Conservation (phyloP, 2,329 filamentous ascomycete species). For the Chrysoporthe puriensis region DNA sequence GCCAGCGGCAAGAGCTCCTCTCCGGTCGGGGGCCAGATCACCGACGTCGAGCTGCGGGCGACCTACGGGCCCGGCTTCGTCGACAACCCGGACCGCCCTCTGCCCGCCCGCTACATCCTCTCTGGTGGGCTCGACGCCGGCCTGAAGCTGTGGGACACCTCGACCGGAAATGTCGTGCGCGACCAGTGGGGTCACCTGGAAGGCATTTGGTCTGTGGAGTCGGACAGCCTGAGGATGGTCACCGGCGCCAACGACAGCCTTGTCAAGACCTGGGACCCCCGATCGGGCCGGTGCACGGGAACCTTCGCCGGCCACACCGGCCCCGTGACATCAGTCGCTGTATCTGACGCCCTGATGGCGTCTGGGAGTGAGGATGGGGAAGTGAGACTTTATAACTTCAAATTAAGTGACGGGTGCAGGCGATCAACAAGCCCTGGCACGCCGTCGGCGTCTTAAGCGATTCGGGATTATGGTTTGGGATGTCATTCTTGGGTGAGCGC, state of each 20-base stretch:
- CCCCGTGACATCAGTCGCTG: constrained; percentile 88
- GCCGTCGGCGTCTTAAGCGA: constrained; percentile 5
- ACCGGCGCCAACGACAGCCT: constrained; percentile 91
- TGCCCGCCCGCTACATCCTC: constrained; percentile 88
- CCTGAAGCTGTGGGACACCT: constrained; percentile 89
- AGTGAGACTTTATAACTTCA: constrained; percentile 81
- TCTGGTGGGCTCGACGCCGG: constrained; percentile 91
- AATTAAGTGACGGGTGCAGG: constrained; percentile 36
- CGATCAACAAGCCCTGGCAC: constrained; percentile 27
- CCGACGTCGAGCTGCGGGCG: constrained; percentile 51
- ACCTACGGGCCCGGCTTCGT: constrained; percentile 67
- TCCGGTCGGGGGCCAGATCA: constrained; percentile 35
- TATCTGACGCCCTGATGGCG: constrained; percentile 87
- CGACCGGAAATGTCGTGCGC: constrained; percentile 78
- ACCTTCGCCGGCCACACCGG: constrained; percentile 91
- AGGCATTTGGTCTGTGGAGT: constrained; percentile 91
- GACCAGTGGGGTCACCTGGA: constrained; percentile 98
- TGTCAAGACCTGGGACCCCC: constrained; percentile 93
- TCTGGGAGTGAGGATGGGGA: constrained; percentile 94
- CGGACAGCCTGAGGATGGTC: constrained; percentile 85
- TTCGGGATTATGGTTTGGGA: neutral
- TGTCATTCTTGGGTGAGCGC: neutral
- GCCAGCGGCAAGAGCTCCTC: constrained; percentile 51
- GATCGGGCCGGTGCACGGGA: constrained; percentile 87
- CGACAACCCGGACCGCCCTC: constrained; percentile 62